These are phyloP conservation scores for Hymenochaete sp. DNA, from an alignment of 1,284 basidiomycete species.

Conservation along the genomic window DNA sequence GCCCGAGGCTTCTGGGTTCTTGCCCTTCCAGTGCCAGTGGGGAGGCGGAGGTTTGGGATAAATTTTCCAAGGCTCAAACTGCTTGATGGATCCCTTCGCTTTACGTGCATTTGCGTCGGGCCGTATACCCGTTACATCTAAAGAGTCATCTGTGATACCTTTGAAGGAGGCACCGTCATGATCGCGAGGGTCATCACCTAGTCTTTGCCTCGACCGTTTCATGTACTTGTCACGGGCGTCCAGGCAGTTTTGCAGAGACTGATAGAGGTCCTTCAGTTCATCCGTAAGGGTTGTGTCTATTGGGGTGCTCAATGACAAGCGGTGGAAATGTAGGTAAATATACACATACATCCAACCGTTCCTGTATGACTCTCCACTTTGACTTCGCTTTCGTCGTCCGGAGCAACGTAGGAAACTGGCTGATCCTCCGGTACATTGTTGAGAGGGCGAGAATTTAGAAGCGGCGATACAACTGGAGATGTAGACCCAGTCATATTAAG, in stretches of 20 bases:
- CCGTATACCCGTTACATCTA: conserved; percentile 59
- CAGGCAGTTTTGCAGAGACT: conserved; percentile 70
- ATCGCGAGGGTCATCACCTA: conserved; percentile 88
- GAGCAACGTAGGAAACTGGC: conserved; percentile 7
- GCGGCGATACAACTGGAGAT: conserved; percentile 1
- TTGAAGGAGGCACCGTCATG: conserved; percentile 65
- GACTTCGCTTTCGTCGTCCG: conserved; percentile 20
- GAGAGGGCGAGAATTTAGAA: background rate
- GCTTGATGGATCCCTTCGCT: conserved; percentile 20
- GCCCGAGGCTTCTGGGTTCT: conserved; percentile 40
- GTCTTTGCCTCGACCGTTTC: conserved; percentile 69
- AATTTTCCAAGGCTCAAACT: conserved; percentile 66
- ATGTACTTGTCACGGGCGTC: conserved; percentile 92
- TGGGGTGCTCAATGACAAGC: no score
- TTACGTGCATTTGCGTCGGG: conserved; percentile 38
- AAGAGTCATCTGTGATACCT: conserved; percentile 48
- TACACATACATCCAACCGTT: conserved; percentile 12
- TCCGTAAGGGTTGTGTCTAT: conserved; percentile 36
- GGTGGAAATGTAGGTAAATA: no score
- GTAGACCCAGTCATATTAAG: conserved; percentile 22
- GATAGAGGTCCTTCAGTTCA: conserved; percentile 49
- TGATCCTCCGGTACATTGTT: conserved; percentile 4
- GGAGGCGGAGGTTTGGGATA: conserved; percentile 88
- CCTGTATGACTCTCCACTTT: conserved; percentile 12
- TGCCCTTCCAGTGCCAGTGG: conserved; percentile 81